These are phyloP conservation scores for Termitomyces sp. DNA, from an alignment of 768 basidiomycete species.

Conservation along the genomic window DNA sequence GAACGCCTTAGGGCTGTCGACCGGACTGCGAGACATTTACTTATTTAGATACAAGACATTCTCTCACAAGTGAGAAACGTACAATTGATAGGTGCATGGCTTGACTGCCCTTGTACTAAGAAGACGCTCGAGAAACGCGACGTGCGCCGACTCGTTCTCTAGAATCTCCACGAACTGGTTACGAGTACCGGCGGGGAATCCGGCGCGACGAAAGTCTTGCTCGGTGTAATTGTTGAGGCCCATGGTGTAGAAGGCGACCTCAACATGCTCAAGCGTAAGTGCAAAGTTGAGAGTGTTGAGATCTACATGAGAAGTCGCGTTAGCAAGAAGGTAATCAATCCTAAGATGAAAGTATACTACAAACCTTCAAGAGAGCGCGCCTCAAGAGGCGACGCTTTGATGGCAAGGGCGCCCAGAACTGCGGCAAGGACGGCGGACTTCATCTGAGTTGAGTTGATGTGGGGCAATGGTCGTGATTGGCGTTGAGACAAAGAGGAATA, in stretches of 20 bases:
- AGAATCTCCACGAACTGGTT: constrained; percentile 7
- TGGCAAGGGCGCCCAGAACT: constrained; percentile 1
- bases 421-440: constrained; percentile 7
- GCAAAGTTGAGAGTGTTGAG: constrained; percentile 10
- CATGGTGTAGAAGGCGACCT: constrained; percentile 10
- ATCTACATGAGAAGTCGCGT: not conserved
- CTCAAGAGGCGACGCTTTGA: not conserved
- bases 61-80: not conserved
- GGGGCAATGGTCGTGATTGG: not conserved
- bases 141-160: constrained; percentile 1
- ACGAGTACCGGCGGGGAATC: constrained; percentile 5
- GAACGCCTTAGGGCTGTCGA: constrained; percentile 2
- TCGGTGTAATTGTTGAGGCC: constrained; percentile 7
- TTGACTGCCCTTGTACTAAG: not conserved
- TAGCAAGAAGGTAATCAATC: not conserved
- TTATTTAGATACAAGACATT: not conserved
- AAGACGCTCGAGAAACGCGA: constrained; percentile 2
- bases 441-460: not conserved
- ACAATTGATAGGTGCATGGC: constrained; percentile 12
- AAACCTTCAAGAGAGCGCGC: not conserved
- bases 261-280: constrained; percentile 10
- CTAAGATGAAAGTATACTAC: not conserved
- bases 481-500: not conserved
- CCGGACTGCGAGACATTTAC: constrained; percentile 1
- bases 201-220: constrained; percentile 3